Evolutionary conservation across 257 asterid genomes (phyloP).

Genomic region (Capsicum baccatum): DNA sequence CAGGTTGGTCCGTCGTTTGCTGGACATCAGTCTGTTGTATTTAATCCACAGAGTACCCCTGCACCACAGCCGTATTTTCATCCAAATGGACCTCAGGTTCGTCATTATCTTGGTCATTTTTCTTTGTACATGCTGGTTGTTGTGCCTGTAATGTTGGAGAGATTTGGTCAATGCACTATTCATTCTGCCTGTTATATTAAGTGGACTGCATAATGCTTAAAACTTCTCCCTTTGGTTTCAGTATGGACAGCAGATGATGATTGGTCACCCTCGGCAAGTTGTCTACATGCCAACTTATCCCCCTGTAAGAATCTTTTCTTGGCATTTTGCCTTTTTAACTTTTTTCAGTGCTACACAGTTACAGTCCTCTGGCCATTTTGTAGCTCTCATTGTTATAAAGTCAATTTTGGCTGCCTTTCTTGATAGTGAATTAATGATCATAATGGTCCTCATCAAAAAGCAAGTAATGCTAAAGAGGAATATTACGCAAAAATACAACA

Average conservation of each 20-base stretch:
- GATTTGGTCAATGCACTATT: neutral
- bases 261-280: constrained; percentile 88
- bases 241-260: constrained; percentile 92
- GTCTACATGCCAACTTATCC: constrained; percentile 84
- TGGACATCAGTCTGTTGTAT: constrained; percentile 73
- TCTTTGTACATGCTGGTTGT: constrained; percentile 21
- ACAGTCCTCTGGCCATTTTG: constrained; percentile 4
- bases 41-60: constrained; percentile 75
- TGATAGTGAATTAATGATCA: neutral
- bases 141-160: neutral
- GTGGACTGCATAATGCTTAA: neutral
- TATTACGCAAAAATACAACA: neutral
- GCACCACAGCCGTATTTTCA: constrained; percentile 80
- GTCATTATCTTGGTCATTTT: constrained; percentile 31
- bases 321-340: neutral
- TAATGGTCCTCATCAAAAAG: neutral
- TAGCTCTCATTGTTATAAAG: constrained; percentile 9
- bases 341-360: neutral
- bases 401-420: neutral
- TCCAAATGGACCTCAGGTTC: constrained; percentile 93
- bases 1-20: constrained; percentile 78
- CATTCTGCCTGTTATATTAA: neutral
- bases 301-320: constrained; percentile 61
- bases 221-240: constrained; percentile 35
- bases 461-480: neutral